A percentile compares a stretch with the other conserved stretches of the same genome.
Evolutionary conservation across 2,329 filamentous ascomycete species (phyloP).

Genomic region (Phaeosphaeriaceae sp.): DNA sequence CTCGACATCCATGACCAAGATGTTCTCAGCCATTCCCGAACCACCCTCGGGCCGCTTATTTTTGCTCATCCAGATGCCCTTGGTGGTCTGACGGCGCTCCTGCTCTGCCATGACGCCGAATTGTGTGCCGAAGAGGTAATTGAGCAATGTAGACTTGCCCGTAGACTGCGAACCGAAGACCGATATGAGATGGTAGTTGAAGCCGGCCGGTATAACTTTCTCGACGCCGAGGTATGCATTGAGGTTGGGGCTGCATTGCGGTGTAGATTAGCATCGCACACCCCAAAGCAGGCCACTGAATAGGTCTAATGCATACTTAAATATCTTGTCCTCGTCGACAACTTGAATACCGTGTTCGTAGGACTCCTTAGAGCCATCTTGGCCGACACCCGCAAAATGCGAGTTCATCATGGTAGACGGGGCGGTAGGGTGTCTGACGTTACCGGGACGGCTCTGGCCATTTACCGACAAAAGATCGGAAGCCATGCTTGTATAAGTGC

Average conservation of each 20-base stretch:
- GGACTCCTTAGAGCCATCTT: conserved; percentile 67
- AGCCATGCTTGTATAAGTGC: conserved; percentile 36
- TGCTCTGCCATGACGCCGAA: conserved; percentile 98
- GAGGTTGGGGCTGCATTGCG: conserved; percentile 68
- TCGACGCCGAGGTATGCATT: conserved; percentile 81
- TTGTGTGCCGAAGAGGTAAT: conserved; percentile 91
- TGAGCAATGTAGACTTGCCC: conserved; percentile 95
- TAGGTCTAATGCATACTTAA: conserved; percentile 72
- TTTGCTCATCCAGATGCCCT: conserved; percentile 99
- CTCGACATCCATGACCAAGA: conserved; percentile 98
- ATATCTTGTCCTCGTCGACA: conserved; percentile 93
- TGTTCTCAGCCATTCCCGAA: conserved; percentile 87
- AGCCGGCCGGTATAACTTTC: conserved; percentile 83
- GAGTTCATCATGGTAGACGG: conserved; percentile 70
- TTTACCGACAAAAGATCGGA: conserved; percentile 40
- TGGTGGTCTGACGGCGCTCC: conserved; percentile 94
- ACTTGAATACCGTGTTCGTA: conserved; percentile 97
- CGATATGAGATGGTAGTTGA: conserved; percentile 99
- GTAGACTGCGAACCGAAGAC: conserved; percentile 99
- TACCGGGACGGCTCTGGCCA: conserved; percentile 44
- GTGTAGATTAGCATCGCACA: conserved; percentile 24
- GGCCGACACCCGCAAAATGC: conserved; percentile 75
- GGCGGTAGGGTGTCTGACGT: conserved; percentile 50
- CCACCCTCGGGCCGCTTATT: conserved; percentile 71
- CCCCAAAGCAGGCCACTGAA: background rate